phyloP scores from a whole-genome alignment of 78 protist genomes.

The Creolimax fragrantissima region DNA sequence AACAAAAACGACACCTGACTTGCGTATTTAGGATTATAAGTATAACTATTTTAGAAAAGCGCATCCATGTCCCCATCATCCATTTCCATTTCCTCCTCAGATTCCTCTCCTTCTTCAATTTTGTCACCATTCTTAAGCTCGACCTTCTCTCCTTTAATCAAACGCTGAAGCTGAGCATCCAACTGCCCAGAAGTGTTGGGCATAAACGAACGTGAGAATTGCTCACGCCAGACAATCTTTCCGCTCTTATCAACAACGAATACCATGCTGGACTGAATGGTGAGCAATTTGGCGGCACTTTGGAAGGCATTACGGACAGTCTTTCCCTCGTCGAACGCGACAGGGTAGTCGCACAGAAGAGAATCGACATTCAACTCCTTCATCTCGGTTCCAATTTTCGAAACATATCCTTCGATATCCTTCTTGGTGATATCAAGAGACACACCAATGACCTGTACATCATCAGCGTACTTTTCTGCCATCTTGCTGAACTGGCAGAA shows the following conservation, averaged over 20 bases:
- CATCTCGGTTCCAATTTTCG: conserved; percentile 10
- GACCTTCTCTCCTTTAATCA: neutral
- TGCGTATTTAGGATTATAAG: neutral
- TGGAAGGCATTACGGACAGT: neutral
- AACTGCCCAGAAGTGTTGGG: conserved; percentile 18
- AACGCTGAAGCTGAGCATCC: neutral
- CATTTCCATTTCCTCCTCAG: neutral
- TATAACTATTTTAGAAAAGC: neutral
- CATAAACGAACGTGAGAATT: neutral
- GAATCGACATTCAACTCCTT: neutral
- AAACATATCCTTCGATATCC: conserved; percentile 10
- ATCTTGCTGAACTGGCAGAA: neutral
- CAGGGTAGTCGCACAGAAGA: neutral
- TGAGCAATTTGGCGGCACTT: neutral
- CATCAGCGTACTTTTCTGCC: neutral
- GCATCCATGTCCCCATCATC: neutral
- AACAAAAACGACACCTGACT: no score
- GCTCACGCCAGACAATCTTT: conserved; percentile 21
- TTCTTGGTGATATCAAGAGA: conserved; percentile 7
- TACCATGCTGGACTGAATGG: neutral
- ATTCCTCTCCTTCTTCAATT: neutral
- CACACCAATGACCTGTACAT: conserved; percentile 11
- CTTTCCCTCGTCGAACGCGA: conserved; percentile 12
- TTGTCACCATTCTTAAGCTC: conserved; percentile 9
- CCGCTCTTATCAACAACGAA: conserved; percentile 6